Conservation (phyloP, 345 rosid species). For the Turnera subulata region DNA sequence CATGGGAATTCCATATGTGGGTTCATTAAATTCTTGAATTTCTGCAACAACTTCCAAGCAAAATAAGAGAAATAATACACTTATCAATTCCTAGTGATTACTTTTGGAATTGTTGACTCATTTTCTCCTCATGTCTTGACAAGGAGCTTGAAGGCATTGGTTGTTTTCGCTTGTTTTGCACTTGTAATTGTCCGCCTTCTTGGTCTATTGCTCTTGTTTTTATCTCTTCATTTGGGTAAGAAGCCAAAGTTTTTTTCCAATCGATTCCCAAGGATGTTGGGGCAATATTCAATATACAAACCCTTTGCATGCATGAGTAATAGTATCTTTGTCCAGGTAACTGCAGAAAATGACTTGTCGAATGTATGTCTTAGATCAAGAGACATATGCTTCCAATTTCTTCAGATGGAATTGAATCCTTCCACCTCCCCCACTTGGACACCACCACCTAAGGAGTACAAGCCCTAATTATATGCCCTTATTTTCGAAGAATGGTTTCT, state of each 20-base stretch:
- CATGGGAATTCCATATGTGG: neutral
- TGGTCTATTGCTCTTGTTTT: neutral
- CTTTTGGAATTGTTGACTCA: too few relatives aligned
- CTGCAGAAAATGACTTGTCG: slow-evolving; percentile 16
- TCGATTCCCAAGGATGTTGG: neutral
- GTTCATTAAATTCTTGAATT: neutral
- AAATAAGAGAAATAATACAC: neutral
- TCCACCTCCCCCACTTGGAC: neutral
- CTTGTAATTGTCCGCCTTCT: neutral
- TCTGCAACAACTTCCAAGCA: neutral
- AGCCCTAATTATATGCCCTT: too few relatives aligned
- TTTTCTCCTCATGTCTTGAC: neutral
- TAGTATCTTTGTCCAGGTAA: slow-evolving; percentile 11
- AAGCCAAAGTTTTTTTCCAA: too few relatives aligned
- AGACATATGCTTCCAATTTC: slow-evolving; percentile 6
- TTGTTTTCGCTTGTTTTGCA: too few relatives aligned
- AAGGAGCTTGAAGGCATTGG: neutral
- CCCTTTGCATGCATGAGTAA: slow-evolving; percentile 1
- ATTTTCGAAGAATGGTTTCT: too few relatives aligned
- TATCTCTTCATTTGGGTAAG: neutral
- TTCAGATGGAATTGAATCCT: neutral
- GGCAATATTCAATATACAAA: neutral
- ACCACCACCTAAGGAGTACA: too few relatives aligned
- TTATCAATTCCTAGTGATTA: neutral
- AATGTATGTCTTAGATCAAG: slow-evolving; percentile 15